Conservation (phyloP, 2,329 filamentous ascomycete species). For the Fusarium proliferatum region DNA sequence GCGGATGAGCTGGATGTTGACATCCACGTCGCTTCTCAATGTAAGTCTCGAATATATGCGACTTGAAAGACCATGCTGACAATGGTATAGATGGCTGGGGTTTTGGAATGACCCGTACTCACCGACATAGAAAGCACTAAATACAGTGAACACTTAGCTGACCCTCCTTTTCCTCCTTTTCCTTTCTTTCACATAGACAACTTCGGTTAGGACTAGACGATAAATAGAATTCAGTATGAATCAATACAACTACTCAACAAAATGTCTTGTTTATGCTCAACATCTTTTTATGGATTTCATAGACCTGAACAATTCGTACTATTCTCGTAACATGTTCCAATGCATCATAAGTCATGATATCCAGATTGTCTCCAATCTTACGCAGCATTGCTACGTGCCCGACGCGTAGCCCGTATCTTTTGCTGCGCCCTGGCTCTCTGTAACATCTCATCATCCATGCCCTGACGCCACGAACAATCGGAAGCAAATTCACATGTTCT, state of each 20-base stretch:
- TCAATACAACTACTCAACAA: neutral
- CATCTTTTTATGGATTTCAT: neutral
- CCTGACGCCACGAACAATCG: conserved; percentile 80
- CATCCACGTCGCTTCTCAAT: conserved; percentile 56
- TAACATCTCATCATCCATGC: conserved; percentile 70
- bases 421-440: conserved; percentile 37
- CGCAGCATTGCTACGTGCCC: conserved; percentile 1
- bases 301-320: neutral
- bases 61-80: neutral
- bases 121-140: conserved; percentile 39
- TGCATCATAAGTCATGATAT: conserved; percentile 36
- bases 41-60: conserved; percentile 12
- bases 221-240: neutral
- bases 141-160: neutral
- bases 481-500: conserved; percentile 84
- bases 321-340: neutral
- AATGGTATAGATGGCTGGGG: conserved; percentile 39
- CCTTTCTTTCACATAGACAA: neutral
- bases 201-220: neutral
- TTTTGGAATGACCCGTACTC: conserved; percentile 42
- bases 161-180: no score
- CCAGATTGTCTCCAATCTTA: conserved; percentile 14
- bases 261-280: neutral
- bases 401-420: conserved; percentile 37
- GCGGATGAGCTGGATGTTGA: conserved; percentile 62